Percentiles rank a stretch among this genome's conserved stretches.
phyloP scores from a whole-genome alignment of 768 basidiomycete species.

The Suillus brevipes region DNA sequence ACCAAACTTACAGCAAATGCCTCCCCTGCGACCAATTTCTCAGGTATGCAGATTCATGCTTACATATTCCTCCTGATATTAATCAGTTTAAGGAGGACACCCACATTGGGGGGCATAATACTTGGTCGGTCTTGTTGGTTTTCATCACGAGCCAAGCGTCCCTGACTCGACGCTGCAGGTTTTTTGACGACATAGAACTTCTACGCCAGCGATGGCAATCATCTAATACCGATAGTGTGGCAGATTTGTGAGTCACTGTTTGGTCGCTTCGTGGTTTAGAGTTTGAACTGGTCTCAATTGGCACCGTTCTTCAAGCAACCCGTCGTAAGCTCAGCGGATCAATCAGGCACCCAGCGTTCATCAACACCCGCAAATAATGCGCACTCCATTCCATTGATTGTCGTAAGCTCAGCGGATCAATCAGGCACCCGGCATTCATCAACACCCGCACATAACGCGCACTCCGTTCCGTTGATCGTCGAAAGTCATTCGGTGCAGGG shows the following conservation, averaged over 20 bases:
- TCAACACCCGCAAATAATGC: too few relatives aligned
- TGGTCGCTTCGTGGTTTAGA: neutral
- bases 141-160: slow-evolving; percentile 10
- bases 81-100: slow-evolving; percentile 62
- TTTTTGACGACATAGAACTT: slow-evolving; percentile 96
- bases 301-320: too few relatives aligned
- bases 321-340: too few relatives aligned
- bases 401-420: too few relatives aligned
- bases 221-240: slow-evolving; percentile 89
- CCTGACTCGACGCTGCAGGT: slow-evolving; percentile 47
- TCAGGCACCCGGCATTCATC: too few relatives aligned
- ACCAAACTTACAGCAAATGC: slow-evolving; percentile 95
- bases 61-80: slow-evolving; percentile 6
- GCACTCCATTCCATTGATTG: too few relatives aligned
- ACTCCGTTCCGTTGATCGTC: too few relatives aligned
- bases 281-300: slow-evolving; percentile 8
- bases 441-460: too few relatives aligned
- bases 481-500: too few relatives aligned
- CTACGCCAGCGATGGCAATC: slow-evolving; percentile 91
- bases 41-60: slow-evolving; percentile 45
- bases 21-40: slow-evolving; percentile 83
- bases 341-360: too few relatives aligned
- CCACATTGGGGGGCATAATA: slow-evolving; percentile 78
- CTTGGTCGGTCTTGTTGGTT: slow-evolving; percentile 52
- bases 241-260: slow-evolving; percentile 72